Evolutionary conservation across 352 stramenopile species (phyloP).

Genomic region (Pythium rhizo-oryzae): DNA sequence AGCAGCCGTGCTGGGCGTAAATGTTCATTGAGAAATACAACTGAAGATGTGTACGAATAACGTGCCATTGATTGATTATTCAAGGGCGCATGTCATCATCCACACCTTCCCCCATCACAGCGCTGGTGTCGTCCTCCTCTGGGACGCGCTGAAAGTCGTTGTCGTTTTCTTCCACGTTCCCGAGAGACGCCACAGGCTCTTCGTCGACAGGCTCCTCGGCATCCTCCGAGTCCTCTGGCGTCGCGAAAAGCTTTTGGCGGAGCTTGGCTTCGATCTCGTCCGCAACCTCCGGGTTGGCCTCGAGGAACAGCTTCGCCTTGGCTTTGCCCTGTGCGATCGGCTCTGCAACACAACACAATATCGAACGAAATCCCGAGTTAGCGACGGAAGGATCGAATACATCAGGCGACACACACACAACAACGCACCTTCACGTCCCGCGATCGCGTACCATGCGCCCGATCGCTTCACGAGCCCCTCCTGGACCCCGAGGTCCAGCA

Average conservation of each 20-base stretch:
- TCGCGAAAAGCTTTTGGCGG: constrained; percentile 61
- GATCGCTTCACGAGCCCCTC: constrained; percentile 79
- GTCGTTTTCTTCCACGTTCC: constrained; percentile 14
- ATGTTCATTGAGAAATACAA: background rate
- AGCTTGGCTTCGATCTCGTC: constrained; percentile 74
- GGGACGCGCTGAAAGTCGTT: constrained; percentile 22
- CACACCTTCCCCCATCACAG: background rate
- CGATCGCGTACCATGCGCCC: constrained; percentile 78
- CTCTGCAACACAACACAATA: constrained; percentile 38
- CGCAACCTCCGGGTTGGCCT: constrained; percentile 75
- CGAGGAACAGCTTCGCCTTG: constrained; percentile 83
- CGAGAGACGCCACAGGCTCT: background rate
- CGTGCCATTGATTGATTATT: background rate
- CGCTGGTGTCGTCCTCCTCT: constrained; percentile 6
- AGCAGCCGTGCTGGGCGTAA: constrained; percentile 72
- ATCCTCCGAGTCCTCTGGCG: constrained; percentile 20
- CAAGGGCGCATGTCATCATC: constrained; percentile 3
- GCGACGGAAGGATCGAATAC: background rate
- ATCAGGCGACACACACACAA: background rate
- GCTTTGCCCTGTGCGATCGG: constrained; percentile 83
- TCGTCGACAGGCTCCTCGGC: constrained; percentile 4
- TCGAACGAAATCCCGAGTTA: background rate
- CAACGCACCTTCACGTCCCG: constrained; percentile 55
- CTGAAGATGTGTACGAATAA: background rate
- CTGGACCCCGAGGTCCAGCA: constrained; percentile 81